Evolutionary conservation across 2,329 filamentous ascomycete species (phyloP).

Genomic region (Aspergillus clavatus): DNA sequence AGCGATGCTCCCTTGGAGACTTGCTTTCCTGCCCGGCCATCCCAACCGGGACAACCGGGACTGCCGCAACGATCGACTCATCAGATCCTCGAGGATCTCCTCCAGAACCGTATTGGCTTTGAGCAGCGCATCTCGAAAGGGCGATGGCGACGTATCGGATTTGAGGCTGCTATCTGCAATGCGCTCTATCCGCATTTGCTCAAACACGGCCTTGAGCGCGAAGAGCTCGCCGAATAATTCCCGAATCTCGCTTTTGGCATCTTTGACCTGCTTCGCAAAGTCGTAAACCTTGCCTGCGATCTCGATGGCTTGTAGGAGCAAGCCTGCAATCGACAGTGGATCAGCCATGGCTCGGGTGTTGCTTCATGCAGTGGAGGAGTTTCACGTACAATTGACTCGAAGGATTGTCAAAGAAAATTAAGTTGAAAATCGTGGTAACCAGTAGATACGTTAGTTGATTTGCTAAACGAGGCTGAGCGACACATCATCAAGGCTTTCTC

Average conservation of each 20-base stretch:
- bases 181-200: neutral
- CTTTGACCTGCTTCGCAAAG: neutral
- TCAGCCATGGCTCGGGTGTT: neutral
- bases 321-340: neutral
- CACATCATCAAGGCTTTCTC: no score
- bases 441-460: no score
- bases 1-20: neutral
- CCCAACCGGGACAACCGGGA: neutral
- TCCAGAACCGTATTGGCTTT: neutral
- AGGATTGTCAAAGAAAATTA: no score
- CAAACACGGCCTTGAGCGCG: neutral
- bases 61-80: neutral
- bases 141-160: neutral
- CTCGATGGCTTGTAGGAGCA: neutral
- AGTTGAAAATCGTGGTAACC: no score
- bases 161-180: neutral
- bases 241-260: neutral
- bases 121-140: neutral
- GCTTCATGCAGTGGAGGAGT: neutral
- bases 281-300: neutral
- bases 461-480: no score
- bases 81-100: slow-evolving; percentile 15
- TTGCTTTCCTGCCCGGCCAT: neutral
- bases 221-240: neutral
- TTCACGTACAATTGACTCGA: no score